Conservation (phyloP, 2,329 filamentous ascomycete genomes). For the Verticillium dahliae region DNA sequence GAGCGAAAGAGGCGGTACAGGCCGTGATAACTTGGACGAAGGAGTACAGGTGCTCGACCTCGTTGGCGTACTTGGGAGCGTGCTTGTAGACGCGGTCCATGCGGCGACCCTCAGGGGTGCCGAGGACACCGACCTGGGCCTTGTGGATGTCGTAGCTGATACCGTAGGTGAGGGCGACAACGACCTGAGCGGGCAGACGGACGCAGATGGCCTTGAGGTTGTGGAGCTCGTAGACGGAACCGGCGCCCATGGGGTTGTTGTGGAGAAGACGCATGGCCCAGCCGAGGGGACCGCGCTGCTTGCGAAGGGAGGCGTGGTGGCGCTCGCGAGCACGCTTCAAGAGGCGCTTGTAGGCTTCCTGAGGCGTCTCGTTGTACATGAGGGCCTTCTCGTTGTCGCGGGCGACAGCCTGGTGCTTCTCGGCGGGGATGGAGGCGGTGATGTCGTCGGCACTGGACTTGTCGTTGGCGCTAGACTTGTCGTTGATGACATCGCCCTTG, state of each 20-base stretch:
- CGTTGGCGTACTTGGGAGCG: slow-evolving; percentile 61
- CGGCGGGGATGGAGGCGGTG: slow-evolving; percentile 25
- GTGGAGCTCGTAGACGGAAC: slow-evolving; percentile 66
- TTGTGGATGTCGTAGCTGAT: slow-evolving; percentile 77
- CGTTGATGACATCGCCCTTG: slow-evolving; percentile 4
- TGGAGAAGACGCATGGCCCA: slow-evolving; percentile 77
- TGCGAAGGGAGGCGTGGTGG: slow-evolving; percentile 57
- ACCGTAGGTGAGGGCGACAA: slow-evolving; percentile 62
- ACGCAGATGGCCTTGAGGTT: slow-evolving; percentile 60
- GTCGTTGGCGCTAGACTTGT: slow-evolving; percentile 14
- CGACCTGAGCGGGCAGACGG: slow-evolving; percentile 63
- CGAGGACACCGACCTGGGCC: slow-evolving; percentile 62
- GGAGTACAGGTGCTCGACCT: slow-evolving; percentile 64
- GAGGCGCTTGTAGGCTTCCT: slow-evolving; percentile 56
- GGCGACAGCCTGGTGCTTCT: slow-evolving; percentile 15
- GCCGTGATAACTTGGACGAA: slow-evolving; percentile 62
- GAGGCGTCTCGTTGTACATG: slow-evolving; percentile 38
- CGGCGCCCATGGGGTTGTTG: slow-evolving; percentile 65
- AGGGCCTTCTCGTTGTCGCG: slow-evolving; percentile 35
- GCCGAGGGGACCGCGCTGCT: slow-evolving; percentile 61
- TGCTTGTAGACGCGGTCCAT: slow-evolving; percentile 62
- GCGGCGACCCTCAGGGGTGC: slow-evolving; percentile 66
- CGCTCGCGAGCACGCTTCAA: slow-evolving; percentile 47
- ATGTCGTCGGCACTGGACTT: slow-evolving; percentile 35
- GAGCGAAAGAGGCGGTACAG: slow-evolving; percentile 66